Base-by-base conservation (phyloP, 2,329 filamentous ascomycete genomes). In the Fusarium pilosicola region DNA sequence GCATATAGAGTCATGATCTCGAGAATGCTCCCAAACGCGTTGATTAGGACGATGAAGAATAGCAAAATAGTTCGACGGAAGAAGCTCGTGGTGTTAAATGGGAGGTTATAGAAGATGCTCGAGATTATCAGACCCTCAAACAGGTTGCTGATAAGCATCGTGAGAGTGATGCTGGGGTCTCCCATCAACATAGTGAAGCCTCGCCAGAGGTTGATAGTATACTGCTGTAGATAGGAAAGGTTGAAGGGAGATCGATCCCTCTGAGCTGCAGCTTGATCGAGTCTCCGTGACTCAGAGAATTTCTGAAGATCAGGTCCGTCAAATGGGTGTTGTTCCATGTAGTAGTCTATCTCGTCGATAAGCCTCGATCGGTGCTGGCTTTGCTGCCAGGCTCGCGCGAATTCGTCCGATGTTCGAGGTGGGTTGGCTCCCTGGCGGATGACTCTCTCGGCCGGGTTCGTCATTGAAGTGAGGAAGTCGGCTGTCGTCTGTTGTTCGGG, bases 381-480 rank as follows among this genome's bases (percentile, higher is more conserved):
- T 4, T 54, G 57, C 52, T 76, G 76, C 81, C 82, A 84, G 7
- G 71, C 74, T 14, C 75, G 70, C 5, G 78, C 80, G 28, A 83
- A 83, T 38, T 83, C 82, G 17, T 83, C 80, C 0, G 82, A 73
- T 1, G 80, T 82, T 24, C 80, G 74, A 1, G 82, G 82, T 4
- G 80, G 79, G 8, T 71, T 78, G 24, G 75, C 74, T 1, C 82
- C 82, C 5, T 75, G 77, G 7, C 76, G 79, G 20, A 81, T 63
- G 18, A 80, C 49, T 22, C 82, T 80, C 62, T 84, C 82, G 4
- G 71, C 64, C 2, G 80, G 79, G 18, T 77, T 80, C 1, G 86
- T 88, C 41, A 88, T 84, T 0, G 85, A 86, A 1, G 75, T 94
- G 30, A 94, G 81, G 80, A 94, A 94, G 77, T 94, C 92, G 5